Conservation (phyloP, 192 early-diverging fungal genomes). For the Coemansia sp. region DNA sequence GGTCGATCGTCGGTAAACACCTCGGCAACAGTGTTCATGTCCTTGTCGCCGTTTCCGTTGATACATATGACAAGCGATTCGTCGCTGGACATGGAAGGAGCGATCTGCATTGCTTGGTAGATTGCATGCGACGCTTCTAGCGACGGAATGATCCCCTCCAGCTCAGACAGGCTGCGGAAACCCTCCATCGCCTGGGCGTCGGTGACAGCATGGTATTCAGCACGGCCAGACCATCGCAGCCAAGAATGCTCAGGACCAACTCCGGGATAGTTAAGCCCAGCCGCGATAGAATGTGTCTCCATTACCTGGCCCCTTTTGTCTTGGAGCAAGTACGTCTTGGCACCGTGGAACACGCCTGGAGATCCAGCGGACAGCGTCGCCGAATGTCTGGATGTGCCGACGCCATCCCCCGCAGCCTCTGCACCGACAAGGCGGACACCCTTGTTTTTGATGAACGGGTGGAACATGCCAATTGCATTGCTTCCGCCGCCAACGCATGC, state of each 20-base stretch:
- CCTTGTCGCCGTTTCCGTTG: slow-evolving; percentile 95
- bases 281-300: slow-evolving; percentile 90
- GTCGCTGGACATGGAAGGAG: slow-evolving; percentile 70
- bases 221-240: slow-evolving; percentile 84
- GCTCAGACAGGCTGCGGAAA: slow-evolving; percentile 67
- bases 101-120: slow-evolving; percentile 75
- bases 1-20: too few species aligned
- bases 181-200: slow-evolving; percentile 87
- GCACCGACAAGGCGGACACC: slow-evolving; percentile 89
- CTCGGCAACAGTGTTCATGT: slow-evolving; percentile 65
- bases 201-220: slow-evolving; percentile 75
- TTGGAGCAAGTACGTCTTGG: slow-evolving; percentile 90
- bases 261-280: slow-evolving; percentile 96
- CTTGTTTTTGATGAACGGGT: slow-evolving; percentile 86
- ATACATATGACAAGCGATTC: slow-evolving; percentile 87
- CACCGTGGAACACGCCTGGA: slow-evolving; percentile 94
- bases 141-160: slow-evolving; percentile 92
- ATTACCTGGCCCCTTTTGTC: slow-evolving; percentile 95
- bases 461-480: slow-evolving; percentile 97
- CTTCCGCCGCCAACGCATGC: slow-evolving; percentile 98
- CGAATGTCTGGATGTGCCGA: slow-evolving; percentile 84
- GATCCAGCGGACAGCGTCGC: slow-evolving; percentile 83
- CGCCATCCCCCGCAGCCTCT: slow-evolving; percentile 92
- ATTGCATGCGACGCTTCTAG: slow-evolving; percentile 94
- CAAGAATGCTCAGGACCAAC: slow-evolving; percentile 96